These are phyloP conservation scores for Martiniozyma asiatica DNA, from an alignment of 1,139 yeast genomes.

Conservation along the genomic window DNA sequence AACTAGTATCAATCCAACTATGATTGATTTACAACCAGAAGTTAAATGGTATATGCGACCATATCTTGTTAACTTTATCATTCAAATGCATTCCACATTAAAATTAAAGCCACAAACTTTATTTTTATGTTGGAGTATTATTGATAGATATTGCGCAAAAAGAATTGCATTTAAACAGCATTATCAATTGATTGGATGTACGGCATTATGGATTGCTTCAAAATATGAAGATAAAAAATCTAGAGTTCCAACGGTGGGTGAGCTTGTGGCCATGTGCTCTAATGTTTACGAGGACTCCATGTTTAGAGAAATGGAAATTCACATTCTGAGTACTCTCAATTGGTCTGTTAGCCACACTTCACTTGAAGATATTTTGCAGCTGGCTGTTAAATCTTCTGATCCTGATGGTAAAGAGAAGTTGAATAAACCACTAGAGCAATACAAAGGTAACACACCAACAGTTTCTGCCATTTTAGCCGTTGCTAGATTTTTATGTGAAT, in stretches of 20 bases:
- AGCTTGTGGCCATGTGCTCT: constrained; percentile 69
- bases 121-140: constrained; percentile 66
- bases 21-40: constrained; percentile 89
- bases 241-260: constrained; percentile 70
- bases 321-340: constrained; percentile 69
- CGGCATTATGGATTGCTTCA: constrained; percentile 91
- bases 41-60: constrained; percentile 92
- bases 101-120: constrained; percentile 69
- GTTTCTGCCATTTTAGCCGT: constrained; percentile 43
- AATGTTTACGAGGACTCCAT: constrained; percentile 77
- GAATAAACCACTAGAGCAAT: constrained; percentile 18
- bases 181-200: constrained; percentile 85
- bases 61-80: constrained; percentile 65
- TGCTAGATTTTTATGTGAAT: constrained; percentile 61
- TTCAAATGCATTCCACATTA: constrained; percentile 72
- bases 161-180: constrained; percentile 87
- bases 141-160: constrained; percentile 85
- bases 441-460: constrained; percentile 24
- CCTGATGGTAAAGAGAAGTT: constrained; percentile 22
- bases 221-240: constrained; percentile 84
- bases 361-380: constrained; percentile 49
- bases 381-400: constrained; percentile 32
- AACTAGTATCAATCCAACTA: constrained; percentile 36
- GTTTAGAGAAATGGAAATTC: constrained; percentile 94
- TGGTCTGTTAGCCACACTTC: constrained; percentile 58